These are phyloP conservation scores for Aegilops speltoides DNA, from an alignment of 176 grass and related monocot species.

Conservation along the genomic window DNA sequence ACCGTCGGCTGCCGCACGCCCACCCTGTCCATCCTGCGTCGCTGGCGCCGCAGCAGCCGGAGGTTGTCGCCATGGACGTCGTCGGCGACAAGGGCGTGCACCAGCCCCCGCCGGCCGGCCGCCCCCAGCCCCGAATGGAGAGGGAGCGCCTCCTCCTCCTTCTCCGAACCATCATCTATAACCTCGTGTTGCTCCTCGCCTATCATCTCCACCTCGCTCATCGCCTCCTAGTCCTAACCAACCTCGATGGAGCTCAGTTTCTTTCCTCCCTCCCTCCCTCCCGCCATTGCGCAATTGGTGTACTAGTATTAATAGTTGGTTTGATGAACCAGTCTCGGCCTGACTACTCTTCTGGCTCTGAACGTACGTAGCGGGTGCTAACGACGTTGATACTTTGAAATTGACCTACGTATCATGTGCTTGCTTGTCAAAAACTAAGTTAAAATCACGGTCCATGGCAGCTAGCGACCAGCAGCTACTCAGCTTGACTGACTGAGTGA, in stretches of 20 bases:
- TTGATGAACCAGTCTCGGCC: too few relatives aligned
- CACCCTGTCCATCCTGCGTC: conserved; percentile 62
- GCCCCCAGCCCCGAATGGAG: conserved; percentile 27
- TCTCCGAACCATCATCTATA: too few relatives aligned
- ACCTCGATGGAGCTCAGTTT: too few relatives aligned
- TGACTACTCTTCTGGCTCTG: too few relatives aligned
- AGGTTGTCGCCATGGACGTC: conserved; percentile 50
- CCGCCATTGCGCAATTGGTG: not conserved
- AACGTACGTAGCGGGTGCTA: too few relatives aligned
- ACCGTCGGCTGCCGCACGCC: conserved; percentile 56
- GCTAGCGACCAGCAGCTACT: too few relatives aligned
- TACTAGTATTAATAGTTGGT: not conserved
- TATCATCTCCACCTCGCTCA: not conserved
- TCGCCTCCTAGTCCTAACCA: not conserved
- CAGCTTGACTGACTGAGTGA: too few relatives aligned
- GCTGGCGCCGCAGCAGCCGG: conserved; percentile 65
- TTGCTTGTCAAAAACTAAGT: too few relatives aligned
- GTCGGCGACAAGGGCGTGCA: conserved; percentile 58
- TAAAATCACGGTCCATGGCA: too few relatives aligned
- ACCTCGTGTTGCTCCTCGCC: not conserved
- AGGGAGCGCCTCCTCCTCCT: too few relatives aligned
- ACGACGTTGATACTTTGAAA: too few relatives aligned
- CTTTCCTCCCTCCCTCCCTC: not conserved
- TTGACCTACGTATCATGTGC: too few relatives aligned
- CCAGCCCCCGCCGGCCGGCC: conserved; percentile 35